Evolutionary conservation across 106 monocot species (phyloP).

Genomic region (Acorus calamus): DNA sequence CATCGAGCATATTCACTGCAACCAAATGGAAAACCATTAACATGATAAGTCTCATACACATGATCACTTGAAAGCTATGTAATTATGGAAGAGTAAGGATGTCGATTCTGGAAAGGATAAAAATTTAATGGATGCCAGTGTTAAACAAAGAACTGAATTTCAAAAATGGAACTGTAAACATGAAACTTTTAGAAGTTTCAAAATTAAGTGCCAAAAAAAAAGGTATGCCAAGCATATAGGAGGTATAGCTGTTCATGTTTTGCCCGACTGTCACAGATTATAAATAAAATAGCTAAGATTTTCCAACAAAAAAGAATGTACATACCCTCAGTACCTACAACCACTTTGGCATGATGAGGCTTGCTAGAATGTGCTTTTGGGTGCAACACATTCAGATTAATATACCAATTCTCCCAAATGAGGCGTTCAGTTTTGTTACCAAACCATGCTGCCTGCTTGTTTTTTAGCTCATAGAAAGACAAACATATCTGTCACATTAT

Average conservation of each 20-base stretch:
- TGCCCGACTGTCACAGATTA: no score
- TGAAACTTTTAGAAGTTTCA: no score
- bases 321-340: conserved; percentile 44
- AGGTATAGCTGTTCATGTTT: no score
- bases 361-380: conserved; percentile 44
- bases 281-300: no score
- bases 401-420: conserved; percentile 91
- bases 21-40: not conserved
- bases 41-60: not conserved
- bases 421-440: conserved; percentile 77
- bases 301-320: no score
- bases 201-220: no score
- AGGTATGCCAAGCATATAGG: no score
- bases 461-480: conserved; percentile 88
- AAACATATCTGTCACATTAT: conserved; percentile 52
- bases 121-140: no score
- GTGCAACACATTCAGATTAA: conserved; percentile 62
- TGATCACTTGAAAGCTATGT: no score
- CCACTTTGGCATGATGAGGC: conserved; percentile 33
- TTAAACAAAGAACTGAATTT: not conserved
- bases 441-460: conserved; percentile 82
- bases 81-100: no score
- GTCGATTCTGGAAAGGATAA: no score
- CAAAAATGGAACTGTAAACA: not conserved
- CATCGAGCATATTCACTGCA: conserved; percentile 38